Conservation (phyloP, 495 filamentous ascomycete species). For the Aspergillus hancockii region DNA sequence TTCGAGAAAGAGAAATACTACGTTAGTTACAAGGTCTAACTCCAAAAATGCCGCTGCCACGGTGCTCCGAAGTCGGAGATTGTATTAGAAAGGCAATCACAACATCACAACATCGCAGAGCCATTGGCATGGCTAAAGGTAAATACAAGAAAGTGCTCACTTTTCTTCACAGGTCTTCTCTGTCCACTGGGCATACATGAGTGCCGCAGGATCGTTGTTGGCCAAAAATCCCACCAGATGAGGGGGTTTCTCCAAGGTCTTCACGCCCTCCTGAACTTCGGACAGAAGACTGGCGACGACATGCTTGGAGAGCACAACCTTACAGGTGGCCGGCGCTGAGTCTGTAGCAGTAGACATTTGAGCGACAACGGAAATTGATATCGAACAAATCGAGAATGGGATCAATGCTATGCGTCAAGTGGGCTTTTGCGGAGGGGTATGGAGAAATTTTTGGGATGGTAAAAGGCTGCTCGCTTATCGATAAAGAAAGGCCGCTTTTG, state of each 20-base stretch:
- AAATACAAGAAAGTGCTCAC: conserved; percentile 55
- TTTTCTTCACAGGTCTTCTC: conserved; percentile 92
- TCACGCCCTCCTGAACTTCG: conserved; percentile 73
- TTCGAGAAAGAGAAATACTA: conserved; percentile 12
- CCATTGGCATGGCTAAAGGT: conserved; percentile 20
- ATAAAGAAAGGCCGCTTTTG: conserved; percentile 45
- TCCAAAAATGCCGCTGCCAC: not conserved
- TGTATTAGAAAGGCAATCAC: not conserved
- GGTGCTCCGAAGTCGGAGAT: conserved; percentile 16
- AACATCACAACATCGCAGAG: not conserved
- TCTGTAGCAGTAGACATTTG: conserved; percentile 39
- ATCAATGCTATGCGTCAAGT: conserved; percentile 18
- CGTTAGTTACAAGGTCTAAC: conserved; percentile 25
- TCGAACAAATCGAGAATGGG: conserved; percentile 12
- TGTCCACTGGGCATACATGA: conserved; percentile 96
- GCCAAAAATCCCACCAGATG: conserved; percentile 88
- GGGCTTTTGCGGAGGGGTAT: conserved; percentile 23
- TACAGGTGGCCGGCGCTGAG: conserved; percentile 64
- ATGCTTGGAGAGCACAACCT: conserved; percentile 82
- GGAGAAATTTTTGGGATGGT: conserved; percentile 30
- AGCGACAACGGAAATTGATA: conserved; percentile 12
- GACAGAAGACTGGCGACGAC: conserved; percentile 77
- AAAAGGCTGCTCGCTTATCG: conserved; percentile 50
- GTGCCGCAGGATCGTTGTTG: conserved; percentile 84
- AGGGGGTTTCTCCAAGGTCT: conserved; percentile 67